Base-by-base conservation (phyloP, 2,329 filamentous ascomycete genomes). In the Fusarium sp. region DNA sequence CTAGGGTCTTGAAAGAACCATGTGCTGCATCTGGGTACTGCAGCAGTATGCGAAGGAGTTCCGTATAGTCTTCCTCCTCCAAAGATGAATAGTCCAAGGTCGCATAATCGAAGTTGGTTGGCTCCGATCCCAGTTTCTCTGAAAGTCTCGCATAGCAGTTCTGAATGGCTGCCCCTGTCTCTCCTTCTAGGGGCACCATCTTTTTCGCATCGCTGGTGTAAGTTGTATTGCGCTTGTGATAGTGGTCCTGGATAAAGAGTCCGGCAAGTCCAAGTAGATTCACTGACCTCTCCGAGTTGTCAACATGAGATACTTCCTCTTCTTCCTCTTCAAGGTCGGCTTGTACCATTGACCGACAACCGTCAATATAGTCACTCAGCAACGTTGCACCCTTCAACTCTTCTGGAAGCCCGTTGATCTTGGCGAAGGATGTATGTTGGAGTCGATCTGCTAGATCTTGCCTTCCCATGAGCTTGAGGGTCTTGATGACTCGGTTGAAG, bases 401-500 rank as follows among this genome's bases (percentile, higher is more conserved):
- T 1, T 72, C 72, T 1, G 64, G 66, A 1, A 73, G 67, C 0
- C 55, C 63, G 2, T 45, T 72, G 71, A 92, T 91, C 58, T 89
- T 90, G 18, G 82, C 86, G 67, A 88, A 87, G 43, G 80, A 82
- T 1, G 81, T 69, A 32, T 82, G 79, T 8, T 79, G 73, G 3
- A 83, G 72, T 20, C 77, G 77, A 1, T 69, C 63, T 0, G 77
- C 72, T 0, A 82, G 63, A 14, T 82, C 78, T 0, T 66, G 56
- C 3, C 73, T 72, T 1, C 74, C 80, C 73, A 83, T 78, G 2
- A 81, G 75, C n/a, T 79, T 76, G 1, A 83, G 67, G 0, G 78
- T 76, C 59, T 92, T 93, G 83, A 92, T 91, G 11, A 93, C 82
- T 75, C 93, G 89, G 66, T 89, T 88, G 49, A 93, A 85, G 75